These are phyloP conservation scores for Mycena epipterygia DNA, from an alignment of 768 basidiomycete species.

Conservation along the genomic window DNA sequence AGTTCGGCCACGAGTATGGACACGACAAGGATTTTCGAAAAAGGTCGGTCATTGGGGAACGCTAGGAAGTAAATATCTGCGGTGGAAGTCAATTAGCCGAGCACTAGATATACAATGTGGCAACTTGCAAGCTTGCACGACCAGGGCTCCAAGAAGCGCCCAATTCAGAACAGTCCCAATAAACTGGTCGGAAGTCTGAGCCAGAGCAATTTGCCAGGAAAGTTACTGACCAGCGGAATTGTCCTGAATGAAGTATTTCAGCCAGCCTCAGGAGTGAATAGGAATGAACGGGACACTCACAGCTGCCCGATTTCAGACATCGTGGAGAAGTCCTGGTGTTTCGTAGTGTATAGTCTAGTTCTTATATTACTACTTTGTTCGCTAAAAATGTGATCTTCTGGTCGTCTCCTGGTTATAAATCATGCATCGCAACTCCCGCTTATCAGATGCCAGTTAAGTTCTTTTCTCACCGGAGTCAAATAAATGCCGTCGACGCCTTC, in stretches of 20 bases:
- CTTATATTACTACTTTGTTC: too few species aligned
- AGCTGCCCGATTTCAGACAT: too few species aligned
- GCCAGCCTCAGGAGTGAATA: too few species aligned
- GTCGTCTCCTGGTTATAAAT: too few species aligned
- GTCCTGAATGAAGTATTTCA: neutral
- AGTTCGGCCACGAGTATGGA: slow-evolving; percentile 37
- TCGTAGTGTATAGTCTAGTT: too few species aligned
- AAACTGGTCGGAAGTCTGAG: neutral
- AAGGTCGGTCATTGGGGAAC: slow-evolving; percentile 43
- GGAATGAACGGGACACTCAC: too few species aligned
- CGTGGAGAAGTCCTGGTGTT: too few species aligned
- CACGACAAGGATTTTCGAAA: slow-evolving; percentile 33
- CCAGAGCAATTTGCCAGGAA: neutral
- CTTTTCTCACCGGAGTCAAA: too few species aligned
- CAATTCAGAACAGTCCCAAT: slow-evolving; percentile 26
- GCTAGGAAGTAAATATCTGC: slow-evolving; percentile 48
- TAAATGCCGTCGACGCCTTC: too few species aligned
- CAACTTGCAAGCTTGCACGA: slow-evolving; percentile 17
- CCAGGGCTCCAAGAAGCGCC: slow-evolving; percentile 16
- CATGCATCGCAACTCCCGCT: too few species aligned
- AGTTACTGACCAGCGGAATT: slow-evolving; percentile 11
- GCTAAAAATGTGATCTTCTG: too few species aligned
- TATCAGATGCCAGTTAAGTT: too few species aligned
- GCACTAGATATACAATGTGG: neutral
- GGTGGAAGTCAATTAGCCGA: neutral